These are phyloP conservation scores for Trichomonas gallinae DNA, from an alignment of 208 protist genomes.

Conservation along the genomic window DNA sequence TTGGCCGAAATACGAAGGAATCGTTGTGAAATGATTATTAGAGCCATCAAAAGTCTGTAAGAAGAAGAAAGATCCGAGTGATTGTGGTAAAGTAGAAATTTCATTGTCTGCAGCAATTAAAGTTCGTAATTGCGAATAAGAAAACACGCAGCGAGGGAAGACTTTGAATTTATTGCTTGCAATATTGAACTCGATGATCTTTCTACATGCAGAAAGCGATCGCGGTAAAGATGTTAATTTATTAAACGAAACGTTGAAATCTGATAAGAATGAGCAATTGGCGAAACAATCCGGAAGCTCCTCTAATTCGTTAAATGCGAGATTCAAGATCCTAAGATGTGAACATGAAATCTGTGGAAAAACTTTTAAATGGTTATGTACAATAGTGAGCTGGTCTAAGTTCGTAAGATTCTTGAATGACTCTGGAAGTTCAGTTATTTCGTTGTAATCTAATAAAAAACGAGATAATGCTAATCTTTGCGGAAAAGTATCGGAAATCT, in stretches of 20 bases:
- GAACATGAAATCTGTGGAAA: neutral
- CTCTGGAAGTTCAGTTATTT: neutral
- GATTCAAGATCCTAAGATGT: neutral
- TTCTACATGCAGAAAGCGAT: neutral
- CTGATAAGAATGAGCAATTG: neutral
- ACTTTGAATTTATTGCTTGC: neutral
- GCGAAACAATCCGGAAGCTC: neutral
- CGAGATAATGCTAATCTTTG: neutral
- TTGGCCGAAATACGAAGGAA: neutral
- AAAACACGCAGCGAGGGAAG: neutral
- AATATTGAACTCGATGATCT: neutral
- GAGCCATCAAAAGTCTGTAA: neutral
- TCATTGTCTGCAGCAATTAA: neutral
- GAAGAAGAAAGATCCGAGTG: neutral
- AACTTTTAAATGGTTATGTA: neutral
- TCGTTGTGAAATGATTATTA: neutral
- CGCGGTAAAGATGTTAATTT: neutral
- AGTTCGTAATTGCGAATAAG: neutral
- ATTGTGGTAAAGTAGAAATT: neutral
- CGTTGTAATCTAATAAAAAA: neutral
- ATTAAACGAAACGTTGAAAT: neutral
- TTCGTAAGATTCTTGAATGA: neutral
- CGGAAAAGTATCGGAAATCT: neutral
- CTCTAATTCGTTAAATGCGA: neutral
- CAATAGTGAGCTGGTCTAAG: neutral